These are phyloP conservation scores for Zoysia matrella DNA, from an alignment of 202 grass and related monocot species.

Conservation along the genomic window DNA sequence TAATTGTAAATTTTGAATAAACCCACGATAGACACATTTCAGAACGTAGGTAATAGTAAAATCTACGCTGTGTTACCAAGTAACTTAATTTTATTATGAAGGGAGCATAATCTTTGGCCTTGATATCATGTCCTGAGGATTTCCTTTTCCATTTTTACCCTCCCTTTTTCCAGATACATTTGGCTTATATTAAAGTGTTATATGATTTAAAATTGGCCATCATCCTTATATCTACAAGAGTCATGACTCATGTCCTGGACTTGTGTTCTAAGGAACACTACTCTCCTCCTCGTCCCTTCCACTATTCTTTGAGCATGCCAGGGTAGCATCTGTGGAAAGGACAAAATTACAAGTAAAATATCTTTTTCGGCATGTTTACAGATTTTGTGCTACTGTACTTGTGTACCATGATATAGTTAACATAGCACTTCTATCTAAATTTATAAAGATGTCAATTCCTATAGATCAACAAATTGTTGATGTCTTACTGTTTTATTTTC, in stretches of 20 bases:
- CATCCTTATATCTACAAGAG: background rate
- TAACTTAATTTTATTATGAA: background rate
- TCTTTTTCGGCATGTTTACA: no score
- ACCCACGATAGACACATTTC: background rate
- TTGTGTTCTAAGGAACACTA: background rate
- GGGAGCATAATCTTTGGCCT: background rate
- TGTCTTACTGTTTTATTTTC: background rate
- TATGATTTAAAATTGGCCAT: background rate
- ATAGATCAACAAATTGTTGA: slow-evolving; percentile 2
- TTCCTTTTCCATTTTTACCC: background rate
- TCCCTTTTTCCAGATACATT: background rate
- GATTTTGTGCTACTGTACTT: no score
- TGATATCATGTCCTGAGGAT: no score
- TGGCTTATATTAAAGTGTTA: background rate
- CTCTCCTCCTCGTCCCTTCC: background rate
- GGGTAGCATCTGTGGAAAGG: background rate
- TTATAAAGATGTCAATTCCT: background rate
- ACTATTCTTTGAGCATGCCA: background rate
- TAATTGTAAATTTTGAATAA: no score
- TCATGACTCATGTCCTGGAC: background rate
- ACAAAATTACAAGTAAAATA: no score
- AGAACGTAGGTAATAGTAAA: background rate
- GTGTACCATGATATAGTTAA: no score
- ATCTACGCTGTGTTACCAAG: background rate
- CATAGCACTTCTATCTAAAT: background rate